phyloP scores from a whole-genome alignment of 768 basidiomycete genomes.

The Phanerodontia chrysosporium region DNA sequence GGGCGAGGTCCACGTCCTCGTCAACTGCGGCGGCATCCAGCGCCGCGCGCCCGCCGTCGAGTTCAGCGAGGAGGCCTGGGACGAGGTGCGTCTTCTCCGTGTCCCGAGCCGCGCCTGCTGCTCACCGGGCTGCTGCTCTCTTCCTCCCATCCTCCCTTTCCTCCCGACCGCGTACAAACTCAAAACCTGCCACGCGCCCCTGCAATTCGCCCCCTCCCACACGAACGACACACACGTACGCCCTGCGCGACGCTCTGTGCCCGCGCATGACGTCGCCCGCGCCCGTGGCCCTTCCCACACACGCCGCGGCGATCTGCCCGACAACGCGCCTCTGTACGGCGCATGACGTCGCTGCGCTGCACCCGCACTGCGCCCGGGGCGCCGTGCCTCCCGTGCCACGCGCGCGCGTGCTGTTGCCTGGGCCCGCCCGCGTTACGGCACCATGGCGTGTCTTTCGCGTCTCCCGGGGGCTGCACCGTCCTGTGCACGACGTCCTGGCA shows the following conservation, averaged over 20 bases:
- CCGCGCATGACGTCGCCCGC: not conserved
- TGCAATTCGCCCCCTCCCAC: not conserved
- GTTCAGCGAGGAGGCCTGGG: slow-evolving; percentile 67
- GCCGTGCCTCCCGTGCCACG: too few species aligned
- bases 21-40: slow-evolving; percentile 68
- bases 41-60: slow-evolving; percentile 56
- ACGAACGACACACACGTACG: not conserved
- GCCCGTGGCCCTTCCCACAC: not conserved
- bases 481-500: too few species aligned
- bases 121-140: slow-evolving; percentile 10
- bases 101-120: slow-evolving; percentile 4
- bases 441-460: too few species aligned
- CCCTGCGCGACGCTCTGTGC: not conserved
- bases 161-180: too few species aligned
- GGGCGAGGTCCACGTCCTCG: slow-evolving; percentile 58
- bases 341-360: too few species aligned
- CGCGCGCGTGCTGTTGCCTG: too few species aligned
- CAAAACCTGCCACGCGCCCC: not conserved
- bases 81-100: slow-evolving; percentile 47
- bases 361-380: too few species aligned
- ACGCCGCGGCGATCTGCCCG: too few species aligned
- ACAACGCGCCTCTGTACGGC: too few species aligned
- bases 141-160: not conserved
- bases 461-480: too few species aligned
- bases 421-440: too few species aligned